A percentile compares a stretch with the other conserved stretches of the same genome.
These are phyloP conservation scores for Didymosphaeria variabile DNA, from an alignment of 2,329 filamentous ascomycete species.

Conservation along the genomic window DNA sequence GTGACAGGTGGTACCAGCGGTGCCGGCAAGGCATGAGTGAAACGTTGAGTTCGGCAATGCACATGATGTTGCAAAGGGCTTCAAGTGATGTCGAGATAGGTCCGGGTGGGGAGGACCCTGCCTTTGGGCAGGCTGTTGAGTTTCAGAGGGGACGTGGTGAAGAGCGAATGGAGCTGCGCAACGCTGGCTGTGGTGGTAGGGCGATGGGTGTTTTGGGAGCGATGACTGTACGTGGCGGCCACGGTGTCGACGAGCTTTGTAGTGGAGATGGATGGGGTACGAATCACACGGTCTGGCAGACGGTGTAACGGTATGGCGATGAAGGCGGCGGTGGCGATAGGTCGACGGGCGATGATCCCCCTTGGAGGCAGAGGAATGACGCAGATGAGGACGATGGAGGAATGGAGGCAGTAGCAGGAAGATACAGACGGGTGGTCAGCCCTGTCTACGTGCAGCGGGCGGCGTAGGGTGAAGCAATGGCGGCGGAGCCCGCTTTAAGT, in stretches of 20 bases:
- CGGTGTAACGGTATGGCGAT: slow-evolving; percentile 28
- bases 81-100: slow-evolving; percentile 40
- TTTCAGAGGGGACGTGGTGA: slow-evolving; percentile 34
- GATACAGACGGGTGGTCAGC: slow-evolving; percentile 33
- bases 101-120: slow-evolving; percentile 31
- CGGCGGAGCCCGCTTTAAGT: slow-evolving; percentile 29
- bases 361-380: slow-evolving; percentile 28
- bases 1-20: slow-evolving; percentile 60
- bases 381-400: slow-evolving; percentile 7
- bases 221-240: slow-evolving; percentile 31
- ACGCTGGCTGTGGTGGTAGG: slow-evolving; percentile 23
- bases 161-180: slow-evolving; percentile 20
- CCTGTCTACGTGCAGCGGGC: slow-evolving; percentile 28
- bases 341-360: slow-evolving; percentile 25
- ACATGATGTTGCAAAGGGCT: slow-evolving; percentile 50
- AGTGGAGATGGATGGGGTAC: background rate
- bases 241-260: slow-evolving; percentile 23
- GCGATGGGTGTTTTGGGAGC: slow-evolving; percentile 32
- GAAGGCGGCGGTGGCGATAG: slow-evolving; percentile 34
- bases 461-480: slow-evolving; percentile 8
- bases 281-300: background rate
- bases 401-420: slow-evolving; percentile 9
- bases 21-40: slow-evolving; percentile 57
- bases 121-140: slow-evolving; percentile 29
- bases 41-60: slow-evolving; percentile 60